Conservation (phyloP, 2,329 filamentous ascomycete species). For the Aspergillus tamarii region DNA sequence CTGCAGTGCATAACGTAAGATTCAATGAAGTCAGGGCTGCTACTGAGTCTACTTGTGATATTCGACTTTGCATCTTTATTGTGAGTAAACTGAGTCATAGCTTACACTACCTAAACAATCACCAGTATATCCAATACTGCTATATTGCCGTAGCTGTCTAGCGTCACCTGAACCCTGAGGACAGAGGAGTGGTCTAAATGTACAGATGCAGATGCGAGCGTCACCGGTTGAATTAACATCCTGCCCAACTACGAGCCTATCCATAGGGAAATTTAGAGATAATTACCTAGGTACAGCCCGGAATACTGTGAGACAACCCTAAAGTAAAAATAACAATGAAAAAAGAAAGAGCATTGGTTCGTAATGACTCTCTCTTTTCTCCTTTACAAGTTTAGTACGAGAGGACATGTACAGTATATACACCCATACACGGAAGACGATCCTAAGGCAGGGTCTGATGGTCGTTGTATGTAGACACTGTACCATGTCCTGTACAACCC, state of each 20-base stretch:
- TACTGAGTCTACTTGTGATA: neutral
- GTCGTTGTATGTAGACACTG: neutral
- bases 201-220: neutral
- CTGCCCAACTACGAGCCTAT: conserved; percentile 10
- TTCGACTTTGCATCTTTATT: neutral
- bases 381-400: neutral
- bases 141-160: neutral
- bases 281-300: neutral
- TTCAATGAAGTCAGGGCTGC: conserved; percentile 1
- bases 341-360: neutral
- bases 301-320: neutral
- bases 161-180: neutral
- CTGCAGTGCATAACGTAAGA: conserved; percentile 2
- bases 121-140: neutral
- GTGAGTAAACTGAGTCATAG: neutral
- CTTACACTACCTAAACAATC: neutral
- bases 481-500: neutral
- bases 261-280: neutral
- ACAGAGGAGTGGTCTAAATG: neutral
- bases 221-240: conserved; percentile 4
- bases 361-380: neutral
- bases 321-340: neutral
- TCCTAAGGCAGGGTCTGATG: neutral
- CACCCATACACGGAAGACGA: neutral
- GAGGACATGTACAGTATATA: neutral